These are phyloP conservation scores for Toxoplasma gondii DNA, from an alignment of 169 alveolate genomes.

Conservation along the genomic window DNA sequence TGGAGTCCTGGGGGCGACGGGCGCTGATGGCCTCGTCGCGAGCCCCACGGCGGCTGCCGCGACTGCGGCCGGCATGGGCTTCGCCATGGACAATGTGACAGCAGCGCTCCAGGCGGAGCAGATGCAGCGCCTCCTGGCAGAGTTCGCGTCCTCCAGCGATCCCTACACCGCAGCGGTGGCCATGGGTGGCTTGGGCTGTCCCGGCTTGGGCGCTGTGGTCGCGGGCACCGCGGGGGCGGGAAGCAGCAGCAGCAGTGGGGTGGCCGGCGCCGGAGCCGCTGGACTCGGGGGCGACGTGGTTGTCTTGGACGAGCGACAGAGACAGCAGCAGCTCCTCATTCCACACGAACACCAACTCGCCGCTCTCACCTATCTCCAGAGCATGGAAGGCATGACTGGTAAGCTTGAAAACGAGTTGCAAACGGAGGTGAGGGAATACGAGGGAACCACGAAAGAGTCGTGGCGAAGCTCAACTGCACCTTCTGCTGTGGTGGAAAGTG, in stretches of 20 bases:
- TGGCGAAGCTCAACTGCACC: no score
- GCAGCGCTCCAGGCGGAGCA: constrained; percentile 43
- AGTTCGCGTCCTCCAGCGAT: not conserved
- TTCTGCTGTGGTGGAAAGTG: no score
- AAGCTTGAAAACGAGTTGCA: not conserved
- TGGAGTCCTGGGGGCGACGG: not conserved
- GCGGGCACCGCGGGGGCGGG: constrained; percentile 42
- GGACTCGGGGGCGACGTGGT: constrained; percentile 12
- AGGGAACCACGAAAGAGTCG: no score
- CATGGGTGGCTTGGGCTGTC: constrained; percentile 19
- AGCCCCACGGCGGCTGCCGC: constrained; percentile 20
- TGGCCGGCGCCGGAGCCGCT: not conserved
- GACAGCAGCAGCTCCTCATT: constrained; percentile 22
- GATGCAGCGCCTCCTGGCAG: constrained; percentile 32
- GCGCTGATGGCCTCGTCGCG: not conserved
- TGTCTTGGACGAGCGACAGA: constrained; percentile 25
- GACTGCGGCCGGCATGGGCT: not conserved
- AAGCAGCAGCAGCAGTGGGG: not conserved
- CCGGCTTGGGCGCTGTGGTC: not conserved
- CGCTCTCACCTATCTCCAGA: constrained; percentile 30
- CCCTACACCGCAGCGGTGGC: constrained; percentile 14
- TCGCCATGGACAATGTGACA: constrained; percentile 25
- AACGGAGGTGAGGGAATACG: not conserved
- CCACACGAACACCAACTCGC: constrained; percentile 43
- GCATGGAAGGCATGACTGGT: constrained; percentile 49